Evolutionary conservation across 768 basidiomycete genomes (phyloP), one percentile per base, ranked within the genome.

Genomic region (Mycena kentingensis): DNA sequence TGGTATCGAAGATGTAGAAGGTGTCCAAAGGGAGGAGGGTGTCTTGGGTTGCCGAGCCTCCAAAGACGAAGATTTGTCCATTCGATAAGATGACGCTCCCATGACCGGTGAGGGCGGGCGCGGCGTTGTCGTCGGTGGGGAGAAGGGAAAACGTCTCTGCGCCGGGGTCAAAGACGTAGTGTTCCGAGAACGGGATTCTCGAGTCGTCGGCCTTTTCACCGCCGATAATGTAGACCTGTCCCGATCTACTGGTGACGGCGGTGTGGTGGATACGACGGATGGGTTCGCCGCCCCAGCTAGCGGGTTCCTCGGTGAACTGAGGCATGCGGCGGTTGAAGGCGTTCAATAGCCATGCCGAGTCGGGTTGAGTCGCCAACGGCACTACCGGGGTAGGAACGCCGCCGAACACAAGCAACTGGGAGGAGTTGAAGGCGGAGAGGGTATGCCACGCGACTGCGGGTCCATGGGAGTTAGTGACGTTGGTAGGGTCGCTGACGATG

Each of bases 161-260:
- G 11, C 60, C 69, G 16, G 83, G 77, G 59, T 79, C 64, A 69
- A 90, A 92, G 19, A 77, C 65, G 60, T 83, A 91, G 49, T 87
- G 79, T 39, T 88, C 83, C 5, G 78, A 72, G 62, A 88, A 84
- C 1, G 74, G 80, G 43, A 69, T 72, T 1, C 76, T 76, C 8
- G 92, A 94, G 12, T 83, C 90, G 66, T 96, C 93, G n/a, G 82
- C 82, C 61, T 78, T 84, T 68, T 88, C 79, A 7, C 93, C 93
- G 3, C 93, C 93, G 39, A 88, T 77, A 29, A 95, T 76, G 70
- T 79, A 90, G 11, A 90, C 74, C 38, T 73, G 70, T 5, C 84
- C 85, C 6, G 70, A 68, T 5, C 63, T 55, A 1, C 74, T 52
- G 11, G 79, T 75, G 7, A 79, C 75, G 5, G 87, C 68, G 7